Base-by-base conservation (phyloP, 2,329 filamentous ascomycete genomes). In the Claviceps maximensis region DNA sequence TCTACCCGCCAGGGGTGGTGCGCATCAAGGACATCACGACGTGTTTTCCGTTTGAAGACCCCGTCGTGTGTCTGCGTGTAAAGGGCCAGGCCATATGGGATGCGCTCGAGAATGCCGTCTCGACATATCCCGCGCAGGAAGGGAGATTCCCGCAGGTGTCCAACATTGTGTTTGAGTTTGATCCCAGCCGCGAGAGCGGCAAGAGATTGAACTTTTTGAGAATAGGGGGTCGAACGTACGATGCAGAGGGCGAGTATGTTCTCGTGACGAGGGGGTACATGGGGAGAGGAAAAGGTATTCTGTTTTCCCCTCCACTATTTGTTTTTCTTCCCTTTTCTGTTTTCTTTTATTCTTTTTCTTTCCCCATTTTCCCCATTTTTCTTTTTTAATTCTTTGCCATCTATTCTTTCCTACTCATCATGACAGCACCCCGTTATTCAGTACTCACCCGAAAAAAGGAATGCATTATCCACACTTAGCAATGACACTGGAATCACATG, bases 11-110 rank as follows among this genome's bases (percentile, higher is more conserved):
- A 0, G 89, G 89, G 0, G 74, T 89, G 0, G 71, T 95, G 8
- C 75, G 83, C 25, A 71, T 95, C 55, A 87, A 87, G 62, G 88
- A 94, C 61, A 80, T 94, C n/a, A 79, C 89, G 54, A 86, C 87
- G 50, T 95, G 88, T 63, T 95, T 95, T 59, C 90, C 90, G 0
- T 95, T 96, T 60, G 89, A 95, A 63, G 89, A 95, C 58, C 89
- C 89, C 0, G 86, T 90, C 1, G 84, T 95, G 0, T 80, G 94
- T 4, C 73, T 95, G 55, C 79, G 77, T 36, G 75, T 89, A 4
- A 81, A 73, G 0, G 90, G 90, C 0, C 74, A 80, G 59, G 85
- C 83, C 1, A 80, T 96, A 33, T 74, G 83, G 61, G 83, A 82
- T n/a, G 89, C 89, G 0, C 67, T 95, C 2, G 89, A 95, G 66